phyloP scores from a whole-genome alignment of 768 basidiomycete species.

The Pleurotus cornucopiae region DNA sequence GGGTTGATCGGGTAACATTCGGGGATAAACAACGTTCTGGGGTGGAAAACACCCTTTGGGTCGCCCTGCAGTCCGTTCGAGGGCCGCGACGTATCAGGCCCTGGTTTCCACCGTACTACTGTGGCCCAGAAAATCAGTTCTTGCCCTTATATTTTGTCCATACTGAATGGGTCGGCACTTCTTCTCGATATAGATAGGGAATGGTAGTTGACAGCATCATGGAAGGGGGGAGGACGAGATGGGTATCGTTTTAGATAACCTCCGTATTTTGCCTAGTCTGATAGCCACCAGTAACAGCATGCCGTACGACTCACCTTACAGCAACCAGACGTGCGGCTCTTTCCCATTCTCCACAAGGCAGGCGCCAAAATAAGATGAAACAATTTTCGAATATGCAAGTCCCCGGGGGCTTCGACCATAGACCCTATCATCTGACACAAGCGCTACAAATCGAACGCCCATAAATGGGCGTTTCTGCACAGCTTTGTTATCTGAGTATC shows the following conservation, averaged over 20 bases:
- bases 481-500: background rate
- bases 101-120: background rate
- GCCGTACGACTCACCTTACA: conserved; percentile 2
- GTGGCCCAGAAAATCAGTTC: background rate
- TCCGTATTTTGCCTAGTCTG: background rate
- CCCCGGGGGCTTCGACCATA: background rate
- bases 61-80: background rate
- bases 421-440: conserved; percentile 7
- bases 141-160: background rate
- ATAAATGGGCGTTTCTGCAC: conserved; percentile 7
- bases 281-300: conserved; percentile 7
- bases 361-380: conserved; percentile 5
- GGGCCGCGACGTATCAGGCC: background rate
- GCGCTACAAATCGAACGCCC: conserved; percentile 5
- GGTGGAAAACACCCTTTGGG: background rate
- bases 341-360: conserved; percentile 7
- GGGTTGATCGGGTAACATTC: conserved; percentile 1
- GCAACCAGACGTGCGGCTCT: conserved; percentile 4
- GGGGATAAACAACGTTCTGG: conserved; percentile 9
- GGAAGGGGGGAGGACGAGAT: background rate
- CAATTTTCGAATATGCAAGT: background rate
- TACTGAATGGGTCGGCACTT: background rate
- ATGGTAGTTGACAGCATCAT: background rate
- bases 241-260: background rate
- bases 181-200: background rate